Evolutionary conservation across 495 filamentous ascomycete genomes (phyloP).

Genomic region (Penicillium macrosclerotiorum): DNA sequence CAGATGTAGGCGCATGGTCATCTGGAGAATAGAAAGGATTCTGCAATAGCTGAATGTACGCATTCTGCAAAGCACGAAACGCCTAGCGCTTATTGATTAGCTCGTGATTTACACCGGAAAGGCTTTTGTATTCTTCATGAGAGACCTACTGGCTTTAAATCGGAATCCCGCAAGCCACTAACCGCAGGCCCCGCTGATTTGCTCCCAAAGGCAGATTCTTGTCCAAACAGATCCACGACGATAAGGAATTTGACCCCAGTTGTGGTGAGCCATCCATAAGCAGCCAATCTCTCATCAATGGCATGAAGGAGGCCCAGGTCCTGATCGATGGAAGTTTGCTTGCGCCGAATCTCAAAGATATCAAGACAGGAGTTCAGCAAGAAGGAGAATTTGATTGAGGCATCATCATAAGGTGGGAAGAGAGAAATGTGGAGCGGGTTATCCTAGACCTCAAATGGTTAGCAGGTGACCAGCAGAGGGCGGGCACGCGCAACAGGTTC

Average conservation of each 20-base stretch:
- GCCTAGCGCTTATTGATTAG: slow-evolving; percentile 51
- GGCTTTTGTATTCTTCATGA: too few species aligned
- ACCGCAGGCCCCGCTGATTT: slow-evolving; percentile 34
- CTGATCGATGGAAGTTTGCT: slow-evolving; percentile 63
- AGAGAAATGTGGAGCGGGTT: slow-evolving; percentile 91
- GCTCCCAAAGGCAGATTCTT: slow-evolving; percentile 25
- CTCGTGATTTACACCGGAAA: background rate
- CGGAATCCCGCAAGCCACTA: slow-evolving; percentile 69
- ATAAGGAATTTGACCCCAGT: slow-evolving; percentile 87
- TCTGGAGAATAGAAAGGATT: slow-evolving; percentile 96
- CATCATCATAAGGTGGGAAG: slow-evolving; percentile 70
- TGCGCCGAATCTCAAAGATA: slow-evolving; percentile 81
- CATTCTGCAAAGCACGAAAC: slow-evolving; percentile 85
- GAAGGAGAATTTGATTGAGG: slow-evolving; percentile 81
- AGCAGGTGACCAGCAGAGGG: too few species aligned
- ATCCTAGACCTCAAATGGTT: slow-evolving; percentile 58
- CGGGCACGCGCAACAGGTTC: too few species aligned
- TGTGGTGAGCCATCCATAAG: slow-evolving; percentile 97
- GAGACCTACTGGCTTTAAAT: slow-evolving; percentile 68
- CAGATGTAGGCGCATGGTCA: slow-evolving; percentile 60
- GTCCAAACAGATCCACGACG: slow-evolving; percentile 81
- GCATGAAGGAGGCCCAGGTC: slow-evolving; percentile 91
- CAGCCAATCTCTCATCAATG: slow-evolving; percentile 84
- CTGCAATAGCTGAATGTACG: slow-evolving; percentile 84
- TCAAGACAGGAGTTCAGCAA: slow-evolving; percentile 88